A percentile compares a stretch with the other conserved stretches of the same genome.
phyloP scores from a whole-genome alignment of 306 rosid species.

The Dalbergia cochinchinensis region DNA sequence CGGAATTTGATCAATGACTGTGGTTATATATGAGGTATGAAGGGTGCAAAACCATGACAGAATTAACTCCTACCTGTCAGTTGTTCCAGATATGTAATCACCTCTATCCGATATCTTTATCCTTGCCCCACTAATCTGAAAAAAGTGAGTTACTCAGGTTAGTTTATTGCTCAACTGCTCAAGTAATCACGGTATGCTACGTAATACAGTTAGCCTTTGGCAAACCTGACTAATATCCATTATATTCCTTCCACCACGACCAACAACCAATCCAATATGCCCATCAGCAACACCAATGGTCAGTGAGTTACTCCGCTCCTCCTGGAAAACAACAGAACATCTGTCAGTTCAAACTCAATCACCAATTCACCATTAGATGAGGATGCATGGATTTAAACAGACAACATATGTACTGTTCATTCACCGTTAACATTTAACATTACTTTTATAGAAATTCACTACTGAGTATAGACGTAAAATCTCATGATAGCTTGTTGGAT shows the following conservation, averaged over 20 bases:
- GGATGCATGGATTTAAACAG: conserved; percentile 33
- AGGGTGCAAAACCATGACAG: conserved; percentile 21
- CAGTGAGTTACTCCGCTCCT: conserved; percentile 83
- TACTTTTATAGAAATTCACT: conserved; percentile 25
- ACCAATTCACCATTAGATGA: conserved; percentile 30
- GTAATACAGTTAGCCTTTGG: conserved; percentile 32
- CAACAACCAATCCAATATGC: conserved; percentile 96
- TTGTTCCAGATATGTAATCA: conserved; percentile 95
- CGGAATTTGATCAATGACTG: conserved; percentile 16
- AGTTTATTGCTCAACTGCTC: background rate
- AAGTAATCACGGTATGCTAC: conserved; percentile 26
- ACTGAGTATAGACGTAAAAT: conserved; percentile 16
- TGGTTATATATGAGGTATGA: background rate
- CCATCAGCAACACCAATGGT: conserved; percentile 91
- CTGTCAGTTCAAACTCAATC: conserved; percentile 34
- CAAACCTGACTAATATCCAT: conserved; percentile 94
- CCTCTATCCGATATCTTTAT: conserved; percentile 99
- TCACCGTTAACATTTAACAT: background rate
- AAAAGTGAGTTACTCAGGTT: conserved; percentile 40
- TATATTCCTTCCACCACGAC: conserved; percentile 98
- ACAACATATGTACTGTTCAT: conserved; percentile 13
- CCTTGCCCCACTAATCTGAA: conserved; percentile 95
- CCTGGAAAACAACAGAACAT: conserved; percentile 64
- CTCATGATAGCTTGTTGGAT: conserved; percentile 2
- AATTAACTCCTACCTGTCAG: conserved; percentile 73